A percentile compares a stretch with the other conserved stretches of the same genome.
phyloP scores from a whole-genome alignment of 768 basidiomycete genomes.

The Pleurotus tuber-regium region DNA sequence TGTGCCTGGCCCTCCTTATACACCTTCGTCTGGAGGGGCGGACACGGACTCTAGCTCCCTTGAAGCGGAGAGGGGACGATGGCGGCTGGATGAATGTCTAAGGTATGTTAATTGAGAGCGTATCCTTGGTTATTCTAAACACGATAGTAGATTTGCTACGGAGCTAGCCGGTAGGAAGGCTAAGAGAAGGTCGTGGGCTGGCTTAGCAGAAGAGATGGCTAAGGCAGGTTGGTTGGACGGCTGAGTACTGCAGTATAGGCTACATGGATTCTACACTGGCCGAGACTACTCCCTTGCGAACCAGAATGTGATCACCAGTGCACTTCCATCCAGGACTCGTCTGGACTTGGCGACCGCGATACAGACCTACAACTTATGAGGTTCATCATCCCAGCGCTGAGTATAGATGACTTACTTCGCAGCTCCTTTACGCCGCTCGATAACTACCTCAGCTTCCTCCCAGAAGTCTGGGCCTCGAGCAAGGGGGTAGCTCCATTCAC shows the following conservation, averaged over 20 bases:
- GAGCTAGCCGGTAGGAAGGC: conserved; percentile 80
- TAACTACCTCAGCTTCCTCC: conserved; percentile 4
- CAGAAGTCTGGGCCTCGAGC: not conserved
- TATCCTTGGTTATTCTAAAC: too few species aligned
- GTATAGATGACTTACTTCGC: not conserved
- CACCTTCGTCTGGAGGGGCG: conserved; percentile 48
- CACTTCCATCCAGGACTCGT: not conserved
- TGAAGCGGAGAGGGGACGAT: conserved; percentile 51
- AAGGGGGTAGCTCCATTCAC: not conserved
- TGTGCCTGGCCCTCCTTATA: conserved; percentile 76
- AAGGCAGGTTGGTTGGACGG: conserved; percentile 73
- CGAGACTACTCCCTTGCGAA: not conserved
- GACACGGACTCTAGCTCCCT: conserved; percentile 21
- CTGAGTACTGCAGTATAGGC: not conserved
- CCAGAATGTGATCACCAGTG: not conserved
- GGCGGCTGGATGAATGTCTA: conserved; percentile 82
- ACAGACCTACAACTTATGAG: not conserved
- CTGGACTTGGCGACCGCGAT: not conserved
- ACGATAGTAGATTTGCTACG: conserved; percentile 72
- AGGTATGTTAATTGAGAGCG: conserved; percentile 57
- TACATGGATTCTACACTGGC: not conserved
- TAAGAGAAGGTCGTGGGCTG: conserved; percentile 58
- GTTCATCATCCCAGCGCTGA: too few species aligned
- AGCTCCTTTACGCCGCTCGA: not conserved
- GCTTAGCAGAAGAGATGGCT: conserved; percentile 71